These are phyloP conservation scores for Fusarium compactum DNA, from an alignment of 2,329 filamentous ascomycete genomes.

Conservation along the genomic window DNA sequence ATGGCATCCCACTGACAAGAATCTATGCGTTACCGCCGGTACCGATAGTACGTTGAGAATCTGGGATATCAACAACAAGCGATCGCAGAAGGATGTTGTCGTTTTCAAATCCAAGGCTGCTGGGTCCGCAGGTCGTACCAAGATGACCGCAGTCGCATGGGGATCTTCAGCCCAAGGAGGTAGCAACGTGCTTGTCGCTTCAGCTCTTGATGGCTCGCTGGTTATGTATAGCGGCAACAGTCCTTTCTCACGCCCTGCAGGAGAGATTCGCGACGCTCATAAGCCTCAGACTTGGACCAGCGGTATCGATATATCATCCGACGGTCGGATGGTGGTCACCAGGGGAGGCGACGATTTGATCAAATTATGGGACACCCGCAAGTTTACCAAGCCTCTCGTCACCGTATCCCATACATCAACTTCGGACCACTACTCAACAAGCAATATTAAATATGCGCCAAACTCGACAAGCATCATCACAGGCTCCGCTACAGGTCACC, in stretches of 20 bases:
- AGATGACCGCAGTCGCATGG: constrained; percentile 95
- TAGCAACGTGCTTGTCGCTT: constrained; percentile 81
- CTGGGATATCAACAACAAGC: constrained; percentile 94
- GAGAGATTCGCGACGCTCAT: constrained; percentile 88
- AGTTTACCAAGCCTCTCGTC: constrained; percentile 91
- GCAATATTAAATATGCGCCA: constrained; percentile 90
- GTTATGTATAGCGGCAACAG: constrained; percentile 94
- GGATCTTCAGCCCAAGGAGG: constrained; percentile 80
- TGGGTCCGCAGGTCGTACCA: constrained; percentile 87
- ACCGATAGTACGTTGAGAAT: constrained; percentile 96
- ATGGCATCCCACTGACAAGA: constrained; percentile 90
- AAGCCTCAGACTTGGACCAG: constrained; percentile 88
- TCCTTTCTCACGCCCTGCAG: constrained; percentile 83
- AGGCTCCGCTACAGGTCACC: constrained; percentile 84
- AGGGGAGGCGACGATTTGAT: constrained; percentile 91
- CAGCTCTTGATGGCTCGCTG: constrained; percentile 88
- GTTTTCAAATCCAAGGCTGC: constrained; percentile 95
- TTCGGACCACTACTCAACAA: constrained; percentile 83
- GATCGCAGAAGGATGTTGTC: constrained; percentile 91
- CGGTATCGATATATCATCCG: constrained; percentile 88
- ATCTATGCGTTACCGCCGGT: constrained; percentile 88
- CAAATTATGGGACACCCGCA: constrained; percentile 96
- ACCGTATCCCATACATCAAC: constrained; percentile 84
- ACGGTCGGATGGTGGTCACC: constrained; percentile 91
- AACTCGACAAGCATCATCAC: constrained; percentile 87